These are phyloP conservation scores for Suhomyces choctaworum DNA, from an alignment of 1,139 yeast species.

Conservation along the genomic window DNA sequence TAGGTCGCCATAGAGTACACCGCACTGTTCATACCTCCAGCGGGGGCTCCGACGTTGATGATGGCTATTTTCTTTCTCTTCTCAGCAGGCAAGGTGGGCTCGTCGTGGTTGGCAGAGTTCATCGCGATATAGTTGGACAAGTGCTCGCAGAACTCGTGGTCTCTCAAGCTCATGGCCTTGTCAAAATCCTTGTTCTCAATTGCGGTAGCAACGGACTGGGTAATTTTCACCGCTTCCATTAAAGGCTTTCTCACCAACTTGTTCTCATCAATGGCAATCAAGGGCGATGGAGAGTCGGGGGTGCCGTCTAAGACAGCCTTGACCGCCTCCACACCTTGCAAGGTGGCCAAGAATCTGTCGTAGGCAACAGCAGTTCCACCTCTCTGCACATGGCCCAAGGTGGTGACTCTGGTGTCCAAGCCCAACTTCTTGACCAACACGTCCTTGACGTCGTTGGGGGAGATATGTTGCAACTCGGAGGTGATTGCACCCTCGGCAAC, in stretches of 20 bases:
- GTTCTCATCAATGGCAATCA: slow-evolving; percentile 88
- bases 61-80: slow-evolving; percentile 73
- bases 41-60: slow-evolving; percentile 94
- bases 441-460: slow-evolving; percentile 75
- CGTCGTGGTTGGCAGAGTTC: slow-evolving; percentile 65
- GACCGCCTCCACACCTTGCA: slow-evolving; percentile 98
- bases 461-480: slow-evolving; percentile 74
- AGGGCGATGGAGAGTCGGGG: slow-evolving; percentile 91
- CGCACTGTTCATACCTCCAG: slow-evolving; percentile 94
- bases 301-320: slow-evolving; percentile 86
- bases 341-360: slow-evolving; percentile 86
- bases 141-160: slow-evolving; percentile 81
- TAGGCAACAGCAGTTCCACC: slow-evolving; percentile 97
- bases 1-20: slow-evolving; percentile 89
- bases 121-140: slow-evolving; percentile 70
- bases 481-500: slow-evolving; percentile 98
- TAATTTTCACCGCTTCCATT: slow-evolving; percentile 84
- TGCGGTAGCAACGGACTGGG: slow-evolving; percentile 85
- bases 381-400: slow-evolving; percentile 95
- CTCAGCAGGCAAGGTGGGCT: slow-evolving; percentile 51
- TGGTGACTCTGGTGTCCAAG: slow-evolving; percentile 90
- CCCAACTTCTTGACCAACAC: slow-evolving; percentile 74
- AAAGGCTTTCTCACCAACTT: slow-evolving; percentile 81
- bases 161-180: slow-evolving; percentile 83
- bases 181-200: slow-evolving; percentile 77